Conservation (phyloP, 2,329 filamentous ascomycete genomes). For the Penicillium sp. region DNA sequence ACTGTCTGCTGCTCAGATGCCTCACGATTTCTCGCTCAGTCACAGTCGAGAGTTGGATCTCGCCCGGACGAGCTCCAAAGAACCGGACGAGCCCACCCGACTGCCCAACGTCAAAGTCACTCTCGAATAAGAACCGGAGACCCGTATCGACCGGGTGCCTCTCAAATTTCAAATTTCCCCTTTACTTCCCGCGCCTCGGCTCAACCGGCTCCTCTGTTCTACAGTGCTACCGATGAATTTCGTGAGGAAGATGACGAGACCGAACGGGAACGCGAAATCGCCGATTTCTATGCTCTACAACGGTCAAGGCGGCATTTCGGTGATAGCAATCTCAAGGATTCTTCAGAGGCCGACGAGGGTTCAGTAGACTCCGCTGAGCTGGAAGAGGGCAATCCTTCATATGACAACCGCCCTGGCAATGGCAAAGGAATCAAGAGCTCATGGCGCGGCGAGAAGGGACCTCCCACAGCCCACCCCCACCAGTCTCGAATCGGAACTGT, state of each 20-base stretch:
- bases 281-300: constrained; percentile 92
- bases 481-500: constrained; percentile 40
- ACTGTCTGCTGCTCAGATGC: no score
- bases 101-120: constrained; percentile 48
- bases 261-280: constrained; percentile 85
- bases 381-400: constrained; percentile 52
- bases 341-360: constrained; percentile 78
- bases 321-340: constrained; percentile 80
- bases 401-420: constrained; percentile 44
- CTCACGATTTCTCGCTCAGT: constrained; percentile 94
- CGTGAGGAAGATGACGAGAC: constrained; percentile 92
- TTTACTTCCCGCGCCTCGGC: constrained; percentile 78
- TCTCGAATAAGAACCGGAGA: constrained; percentile 65
- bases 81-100: constrained; percentile 54
- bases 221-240: constrained; percentile 87
- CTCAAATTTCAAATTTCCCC: constrained; percentile 74
- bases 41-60: constrained; percentile 85
- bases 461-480: constrained; percentile 46
- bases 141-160: constrained; percentile 75
- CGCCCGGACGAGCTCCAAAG: constrained; percentile 59
- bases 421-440: constrained; percentile 61
- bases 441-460: constrained; percentile 56
- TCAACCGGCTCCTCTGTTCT: constrained; percentile 90
- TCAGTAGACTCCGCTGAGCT: constrained; percentile 63
- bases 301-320: constrained; percentile 87